A percentile compares a stretch with the other conserved stretches of the same genome.
Conservation (phyloP, 306 rosid species). For the Inga leiocalycina region DNA sequence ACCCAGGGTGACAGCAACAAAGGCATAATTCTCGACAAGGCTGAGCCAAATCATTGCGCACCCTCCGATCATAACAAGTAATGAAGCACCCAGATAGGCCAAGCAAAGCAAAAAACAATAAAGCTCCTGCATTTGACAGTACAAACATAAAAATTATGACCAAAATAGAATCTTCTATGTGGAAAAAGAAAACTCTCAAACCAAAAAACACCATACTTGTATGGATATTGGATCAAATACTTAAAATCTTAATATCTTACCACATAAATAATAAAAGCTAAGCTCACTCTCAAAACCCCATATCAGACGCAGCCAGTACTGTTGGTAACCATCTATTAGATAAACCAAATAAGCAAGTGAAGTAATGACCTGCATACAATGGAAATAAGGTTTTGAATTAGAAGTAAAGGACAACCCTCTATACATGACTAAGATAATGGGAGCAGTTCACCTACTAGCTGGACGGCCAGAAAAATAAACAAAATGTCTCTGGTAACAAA, state of each 20-base stretch:
- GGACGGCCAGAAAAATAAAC: constrained; percentile 86
- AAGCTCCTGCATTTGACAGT: constrained; percentile 71
- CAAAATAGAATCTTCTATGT: not conserved
- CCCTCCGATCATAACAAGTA: constrained; percentile 97
- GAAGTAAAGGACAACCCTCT: constrained; percentile 1
- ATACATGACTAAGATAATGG: constrained; percentile 18
- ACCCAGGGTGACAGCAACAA: constrained; percentile 99
- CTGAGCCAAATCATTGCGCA: constrained; percentile 95
- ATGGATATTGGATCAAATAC: constrained; percentile 48
- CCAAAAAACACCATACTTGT: constrained; percentile 23
- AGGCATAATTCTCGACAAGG: constrained; percentile 98
- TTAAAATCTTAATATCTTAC: constrained; percentile 62
- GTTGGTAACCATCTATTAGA: constrained; percentile 80
- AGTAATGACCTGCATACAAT: constrained; percentile 63
- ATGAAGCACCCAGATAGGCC: constrained; percentile 98
- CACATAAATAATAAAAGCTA: constrained; percentile 91
- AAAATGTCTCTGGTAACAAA: constrained; percentile 94
- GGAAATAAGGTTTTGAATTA: constrained; percentile 21
- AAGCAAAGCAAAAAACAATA: constrained; percentile 89
- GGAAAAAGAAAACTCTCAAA: constrained; percentile 15
- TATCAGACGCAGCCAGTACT: constrained; percentile 82
- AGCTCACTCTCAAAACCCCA: constrained; percentile 84
- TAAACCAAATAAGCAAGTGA: constrained; percentile 79
- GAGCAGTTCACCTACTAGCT: constrained; percentile 68
- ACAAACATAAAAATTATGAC: constrained; percentile 19